Evolutionary conservation across 306 rosid species (phyloP), one percentile per base, ranked within the genome.

Genomic region (Dryas alaskensis): DNA sequence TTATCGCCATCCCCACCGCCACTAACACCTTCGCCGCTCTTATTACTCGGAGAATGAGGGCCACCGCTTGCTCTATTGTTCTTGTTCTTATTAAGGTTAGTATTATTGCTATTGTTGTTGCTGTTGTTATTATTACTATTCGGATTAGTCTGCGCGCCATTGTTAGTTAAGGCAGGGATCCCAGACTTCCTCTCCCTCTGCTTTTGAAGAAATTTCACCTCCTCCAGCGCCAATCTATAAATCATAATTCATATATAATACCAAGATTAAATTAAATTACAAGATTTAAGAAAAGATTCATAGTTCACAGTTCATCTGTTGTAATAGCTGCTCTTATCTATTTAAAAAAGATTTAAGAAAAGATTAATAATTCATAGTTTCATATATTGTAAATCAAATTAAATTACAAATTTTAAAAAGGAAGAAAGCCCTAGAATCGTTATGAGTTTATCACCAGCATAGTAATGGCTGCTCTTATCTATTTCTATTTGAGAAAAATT

Each of bases 121-220:
- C 40, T 54, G 22, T 37, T 61, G 12, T 65, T n/a, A 68, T 89
- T 84, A 7, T 82, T n/a, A 16, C 74, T 69, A 57, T 42, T 60
- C 64, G 80, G 75, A 74, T 43, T 44, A 50, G 58, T 9, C 49
- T 58, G 73, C 14, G 79, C 47, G 10, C 42, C 45, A 42, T 65
- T 66, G 46, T 47, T 54, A 49, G 78, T 83, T 79, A 88, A 63
- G 17, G 97, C 96, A 5, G 92, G 84, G 51, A 94, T 85, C 58
- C 99, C 99, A 7, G 79, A 92, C 85, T 87, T 91, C 80, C 92
- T 88, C 78, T 89, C 92, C 85, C 99, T 76, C 85, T 89, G 99
- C 81, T 88, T 94, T 82, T 94, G 99, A 10, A 94, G 84, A 61
- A 94, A 91, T 77, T 84, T 94, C 40, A 94, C 90, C 85, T 94